A percentile compares a stretch with the other conserved stretches of the same genome.
These are phyloP conservation scores for Fraxinus velutina DNA, from an alignment of 305 asterid genomes.

Conservation along the genomic window DNA sequence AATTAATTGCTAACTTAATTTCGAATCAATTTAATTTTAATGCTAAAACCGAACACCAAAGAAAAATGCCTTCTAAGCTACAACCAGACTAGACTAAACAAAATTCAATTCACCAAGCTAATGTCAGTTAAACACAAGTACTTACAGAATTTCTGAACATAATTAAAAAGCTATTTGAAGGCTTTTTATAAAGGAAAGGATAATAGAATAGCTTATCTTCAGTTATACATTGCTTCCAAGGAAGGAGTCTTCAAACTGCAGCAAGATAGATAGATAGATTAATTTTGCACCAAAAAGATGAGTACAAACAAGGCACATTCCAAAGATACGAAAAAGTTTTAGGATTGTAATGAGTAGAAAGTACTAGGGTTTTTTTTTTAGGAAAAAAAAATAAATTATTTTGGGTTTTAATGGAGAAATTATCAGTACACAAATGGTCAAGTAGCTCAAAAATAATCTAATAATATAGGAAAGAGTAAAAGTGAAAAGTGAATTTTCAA, in stretches of 20 bases:
- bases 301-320: constrained; percentile 24
- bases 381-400: background rate
- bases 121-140: background rate
- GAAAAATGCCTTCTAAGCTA: background rate
- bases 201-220: background rate
- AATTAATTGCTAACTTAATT: background rate
- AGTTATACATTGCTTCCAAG: constrained; percentile 22
- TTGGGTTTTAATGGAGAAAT: background rate
- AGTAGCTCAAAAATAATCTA: background rate
- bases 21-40: background rate
- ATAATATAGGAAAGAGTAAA: background rate
- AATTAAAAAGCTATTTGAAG: background rate
- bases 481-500: constrained; percentile 6
- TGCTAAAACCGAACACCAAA: background rate
- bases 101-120: background rate
- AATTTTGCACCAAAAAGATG: constrained; percentile 12
- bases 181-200: background rate
- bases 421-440: background rate
- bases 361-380: background rate
- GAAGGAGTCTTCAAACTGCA: constrained; percentile 20
- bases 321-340: constrained; percentile 10
- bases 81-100: background rate
- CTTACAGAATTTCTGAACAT: background rate
- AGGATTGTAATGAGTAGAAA: constrained; percentile 10
- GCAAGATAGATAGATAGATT: constrained; percentile 12